These are phyloP conservation scores for Neurospora sp. DNA, from an alignment of 2,329 filamentous ascomycete genomes.

Conservation along the genomic window DNA sequence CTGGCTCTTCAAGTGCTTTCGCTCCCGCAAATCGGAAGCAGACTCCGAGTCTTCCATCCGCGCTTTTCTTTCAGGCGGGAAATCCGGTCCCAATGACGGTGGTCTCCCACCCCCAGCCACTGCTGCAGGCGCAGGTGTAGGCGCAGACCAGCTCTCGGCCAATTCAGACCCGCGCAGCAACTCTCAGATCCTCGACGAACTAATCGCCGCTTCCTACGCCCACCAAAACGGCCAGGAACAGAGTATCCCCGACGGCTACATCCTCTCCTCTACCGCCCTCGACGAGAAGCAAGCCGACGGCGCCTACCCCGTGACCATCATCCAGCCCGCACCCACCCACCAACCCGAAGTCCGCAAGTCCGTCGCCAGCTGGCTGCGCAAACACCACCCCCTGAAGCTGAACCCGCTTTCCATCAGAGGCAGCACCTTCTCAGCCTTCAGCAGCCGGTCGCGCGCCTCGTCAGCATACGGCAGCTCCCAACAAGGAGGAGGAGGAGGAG, in stretches of 20 bases:
- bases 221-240: slow-evolving; percentile 13
- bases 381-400: slow-evolving; percentile 18
- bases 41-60: background rate
- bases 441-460: background rate
- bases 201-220: slow-evolving; percentile 15
- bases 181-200: slow-evolving; percentile 15
- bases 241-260: slow-evolving; percentile 6
- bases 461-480: background rate
- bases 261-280: background rate
- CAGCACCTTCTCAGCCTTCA: slow-evolving; percentile 6
- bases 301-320: background rate
- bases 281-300: slow-evolving; percentile 12
- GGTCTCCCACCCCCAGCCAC: background rate
- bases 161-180: slow-evolving; percentile 2
- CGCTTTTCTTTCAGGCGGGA: background rate
- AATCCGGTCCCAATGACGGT: background rate
- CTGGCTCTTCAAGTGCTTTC: slow-evolving; percentile 2
- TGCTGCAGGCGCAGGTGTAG: background rate
- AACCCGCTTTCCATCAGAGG: slow-evolving; percentile 11
- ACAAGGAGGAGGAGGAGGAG: background rate
- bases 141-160: background rate
- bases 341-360: slow-evolving; percentile 14
- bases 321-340: slow-evolving; percentile 6
- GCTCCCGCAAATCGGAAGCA: background rate
- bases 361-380: slow-evolving; percentile 19